Evolutionary conservation across 2,329 filamentous ascomycete species (phyloP).

Genomic region (Eutypella sp.): DNA sequence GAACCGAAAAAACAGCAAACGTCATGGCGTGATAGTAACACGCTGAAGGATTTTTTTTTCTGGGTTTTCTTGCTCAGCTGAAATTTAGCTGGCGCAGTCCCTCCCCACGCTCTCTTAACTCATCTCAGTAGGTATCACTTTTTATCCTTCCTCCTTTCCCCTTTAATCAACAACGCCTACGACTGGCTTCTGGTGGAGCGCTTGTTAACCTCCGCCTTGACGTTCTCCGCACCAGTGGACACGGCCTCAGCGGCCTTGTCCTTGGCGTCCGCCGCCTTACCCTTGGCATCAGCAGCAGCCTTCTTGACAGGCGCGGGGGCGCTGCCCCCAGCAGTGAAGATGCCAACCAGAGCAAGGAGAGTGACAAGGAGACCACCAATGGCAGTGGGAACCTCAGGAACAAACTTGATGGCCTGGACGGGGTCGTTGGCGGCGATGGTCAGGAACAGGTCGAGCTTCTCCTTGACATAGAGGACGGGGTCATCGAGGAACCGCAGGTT

Average conservation of each 20-base stretch:
- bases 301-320: slow-evolving; percentile 71
- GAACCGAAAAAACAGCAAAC: background rate
- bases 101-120: background rate
- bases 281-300: slow-evolving; percentile 58
- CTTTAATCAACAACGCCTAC: slow-evolving; percentile 24
- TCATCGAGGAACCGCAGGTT: slow-evolving; percentile 88
- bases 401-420: slow-evolving; percentile 76
- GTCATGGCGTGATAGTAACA: background rate
- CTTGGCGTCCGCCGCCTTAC: slow-evolving; percentile 71
- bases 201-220: slow-evolving; percentile 68
- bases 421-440: slow-evolving; percentile 78
- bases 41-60: background rate
- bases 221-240: slow-evolving; percentile 61
- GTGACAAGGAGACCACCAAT: slow-evolving; percentile 67
- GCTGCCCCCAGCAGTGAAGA: slow-evolving; percentile 59
- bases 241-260: slow-evolving; percentile 62
- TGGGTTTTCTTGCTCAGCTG: background rate
- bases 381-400: slow-evolving; percentile 85
- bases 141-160: background rate
- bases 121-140: background rate
- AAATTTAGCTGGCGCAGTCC: background rate
- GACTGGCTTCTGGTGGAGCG: slow-evolving; percentile 54
- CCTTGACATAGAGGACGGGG: slow-evolving; percentile 79
- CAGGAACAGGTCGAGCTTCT: slow-evolving; percentile 91
- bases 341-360: slow-evolving; percentile 64